Base-by-base conservation (phyloP, 2,329 filamentous ascomycete genomes). In the Fusarium begoniae region DNA sequence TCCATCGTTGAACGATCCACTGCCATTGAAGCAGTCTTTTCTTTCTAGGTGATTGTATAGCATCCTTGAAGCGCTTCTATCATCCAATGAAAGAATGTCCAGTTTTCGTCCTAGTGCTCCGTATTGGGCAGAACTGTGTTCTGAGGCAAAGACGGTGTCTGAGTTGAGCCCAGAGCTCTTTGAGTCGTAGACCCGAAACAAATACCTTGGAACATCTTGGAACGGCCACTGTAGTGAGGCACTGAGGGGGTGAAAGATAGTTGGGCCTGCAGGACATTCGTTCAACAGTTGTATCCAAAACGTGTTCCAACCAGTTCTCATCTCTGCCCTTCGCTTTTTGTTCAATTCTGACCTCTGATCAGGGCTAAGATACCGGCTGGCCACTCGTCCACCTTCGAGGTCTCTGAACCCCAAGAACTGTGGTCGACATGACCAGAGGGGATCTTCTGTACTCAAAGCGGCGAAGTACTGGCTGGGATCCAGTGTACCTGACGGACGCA, bases 51-150 rank as follows among this genome's bases (percentile, higher is more conserved):
- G 43, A 12, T 44, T 0, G 6, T 8, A 11, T 5, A 24, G n/a
- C 10, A 44, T 44, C 0, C 6, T 0, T 12, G n/a, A 24, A 44
- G 41, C 22, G 0, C 2, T 17, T 1, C 4, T 6, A n/a, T 43
- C 14, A 17, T 11, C 5, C 1, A 24, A 43, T 9, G 41, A n/a
- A 17, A n/a, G 1, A 15, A 43, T 13, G 15, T 15, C 2, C 13
- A 43, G 11, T 8, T 15, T 43, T 15, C 22, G 22, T n/a, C 2
- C 13, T 6, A 1, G 22, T 1, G 22, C 14, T n/a, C 43, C 15
- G 15, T 44, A 18, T 24, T 2, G 15, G 15, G 6, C 5, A 44
- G 6, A 44, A 3, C 43, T 18, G 10, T 12, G 15, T 0, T 44
- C n/a, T 0, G 43, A 44, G 5, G n/a, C 43, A 5, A 44, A 44